Evolutionary conservation across 352 stramenopile genomes (phyloP), one percentile per base, ranked within the genome.

Genomic region (Phytopythium delawarense): DNA sequence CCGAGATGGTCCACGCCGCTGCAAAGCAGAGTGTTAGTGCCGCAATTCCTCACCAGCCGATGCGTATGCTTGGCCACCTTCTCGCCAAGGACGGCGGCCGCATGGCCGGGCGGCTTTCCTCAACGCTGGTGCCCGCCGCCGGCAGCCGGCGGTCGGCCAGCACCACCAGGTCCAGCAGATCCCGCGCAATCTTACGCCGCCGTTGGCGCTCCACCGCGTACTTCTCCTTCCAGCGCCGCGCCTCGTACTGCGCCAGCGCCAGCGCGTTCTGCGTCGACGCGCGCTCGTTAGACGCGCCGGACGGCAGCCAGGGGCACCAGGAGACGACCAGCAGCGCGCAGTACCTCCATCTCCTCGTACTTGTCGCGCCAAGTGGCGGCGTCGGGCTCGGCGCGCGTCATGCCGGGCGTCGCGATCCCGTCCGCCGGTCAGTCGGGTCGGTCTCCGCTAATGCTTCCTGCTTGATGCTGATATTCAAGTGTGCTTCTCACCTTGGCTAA

Each of bases 221-320:
- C 76, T 94, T 92, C 46, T 89, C 79, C 59, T 88, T 91, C 85
- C 85, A 94, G 59, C 80, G 81, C 48, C 76, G 60, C 16, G 85
- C 72, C 65, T 94, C 85, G 57, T 90, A 89, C 63, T 74, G 70
- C 18, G 77, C 79, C 60, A 91, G 62, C 58, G 70, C 73, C 45
- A 91, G 67, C 62, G 83, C 81, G 50, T 86, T 79, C 85, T 91
- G 40, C 4, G n/a, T 13, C 40, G 9, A 23, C 20, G 40, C 16
- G 18, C 40, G 40, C 16, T 45, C n/a, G 61, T 48, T 6, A 30
- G 37, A 16, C 12, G 45, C 28, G 25, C 34, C 20, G 52, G 35
- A 13, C 13, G 56, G 9, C 21, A 62, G 13, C 46, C 46, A 67
- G 45, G 39, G n/a, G 34, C 35, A 16, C 7, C 15, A 8, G 40